Evolutionary conservation across 306 rosid species (phyloP), one percentile per base, ranked within the genome.

Genomic region (Echinosophora koreensis): DNA sequence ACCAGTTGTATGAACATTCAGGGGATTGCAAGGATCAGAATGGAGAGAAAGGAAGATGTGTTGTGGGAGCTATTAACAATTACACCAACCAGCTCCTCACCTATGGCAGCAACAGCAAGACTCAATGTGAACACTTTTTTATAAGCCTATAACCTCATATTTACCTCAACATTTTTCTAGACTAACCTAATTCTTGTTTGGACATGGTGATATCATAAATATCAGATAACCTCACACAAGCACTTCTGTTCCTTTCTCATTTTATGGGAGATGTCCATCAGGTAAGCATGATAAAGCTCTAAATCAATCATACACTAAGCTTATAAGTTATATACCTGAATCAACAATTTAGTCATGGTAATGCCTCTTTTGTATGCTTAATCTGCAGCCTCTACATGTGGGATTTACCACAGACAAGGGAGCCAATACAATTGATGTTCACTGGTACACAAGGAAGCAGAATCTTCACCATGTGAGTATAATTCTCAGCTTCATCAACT

Each of bases 221-320:
- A 55, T 35, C 85, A 95, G 98, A 89, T 73, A 95, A 95, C 80
- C 96, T 95, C 78, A 89, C 98, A 7, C 92, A 95, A 77, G 92
- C 97, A n/a, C 91, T 95, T 59, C 74, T 89, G 0, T 95, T 92
- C 81, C 97, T 90, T 54, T 84, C 98, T 55, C 98, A 95, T 83
- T 95, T 89, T 52, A 74, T 90, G 59, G 98, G 98, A 78, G 98
- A 95, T 65, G 86, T 95, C 61, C 98, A 95, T 88, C 98, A 95
- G 97, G 86, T 83, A 74, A 41, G 6, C 13, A 30, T 32, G 42
- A 73, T 13, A 17, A 62, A 49, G 10, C 59, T 22, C 62, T 27
- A 73, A 55, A 70, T 35, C n/a, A 5, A 16, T 30, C 65, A 16
- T 49, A 51, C 30, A 18, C 60, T 37, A 61, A 50, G 65, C 13